These are phyloP conservation scores for Penicillium sp. DNA, from an alignment of 2,329 filamentous ascomycete species.

Conservation along the genomic window DNA sequence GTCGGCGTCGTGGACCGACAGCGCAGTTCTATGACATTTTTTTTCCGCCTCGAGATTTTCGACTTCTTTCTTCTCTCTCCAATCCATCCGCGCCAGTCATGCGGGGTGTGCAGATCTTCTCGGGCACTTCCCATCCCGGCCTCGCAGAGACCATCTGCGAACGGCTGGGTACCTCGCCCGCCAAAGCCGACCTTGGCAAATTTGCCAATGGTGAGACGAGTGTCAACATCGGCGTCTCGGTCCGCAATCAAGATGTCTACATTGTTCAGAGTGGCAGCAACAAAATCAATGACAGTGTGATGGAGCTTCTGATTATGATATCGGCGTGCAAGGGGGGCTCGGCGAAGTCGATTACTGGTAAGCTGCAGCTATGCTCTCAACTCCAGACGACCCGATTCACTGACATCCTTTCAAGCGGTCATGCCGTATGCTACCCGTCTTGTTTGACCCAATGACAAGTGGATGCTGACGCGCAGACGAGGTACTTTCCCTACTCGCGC, in stretches of 20 bases:
- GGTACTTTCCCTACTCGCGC: slow-evolving; percentile 96
- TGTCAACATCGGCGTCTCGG: slow-evolving; percentile 61
- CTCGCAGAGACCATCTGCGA: slow-evolving; percentile 62
- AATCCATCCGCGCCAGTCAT: slow-evolving; percentile 37
- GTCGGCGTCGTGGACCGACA: slow-evolving; percentile 9
- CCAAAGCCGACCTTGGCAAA: slow-evolving; percentile 57
- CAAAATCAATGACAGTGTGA: slow-evolving; percentile 96
- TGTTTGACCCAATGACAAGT: slow-evolving; percentile 24
- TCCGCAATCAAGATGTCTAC: slow-evolving; percentile 97
- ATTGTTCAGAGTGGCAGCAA: slow-evolving; percentile 94
- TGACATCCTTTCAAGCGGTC: slow-evolving; percentile 34
- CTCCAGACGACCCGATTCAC: slow-evolving; percentile 3
- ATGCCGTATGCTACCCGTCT: slow-evolving; percentile 43
- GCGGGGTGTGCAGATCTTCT: slow-evolving; percentile 63
- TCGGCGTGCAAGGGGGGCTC: slow-evolving; percentile 97
- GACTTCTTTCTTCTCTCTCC: slow-evolving; percentile 12
- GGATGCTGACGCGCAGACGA: slow-evolving; percentile 38
- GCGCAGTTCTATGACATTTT: slow-evolving; percentile 13
- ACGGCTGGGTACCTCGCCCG: slow-evolving; percentile 55
- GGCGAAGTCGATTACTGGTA: slow-evolving; percentile 92
- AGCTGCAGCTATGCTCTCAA: slow-evolving; percentile 24
- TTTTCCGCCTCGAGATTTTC: slow-evolving; percentile 16
- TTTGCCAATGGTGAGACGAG: slow-evolving; percentile 66
- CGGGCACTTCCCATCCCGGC: slow-evolving; percentile 58
- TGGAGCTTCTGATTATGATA: slow-evolving; percentile 99